Percentiles rank a stretch among this genome's conserved stretches.
These are phyloP conservation scores for Phaffomyces thermotolerans DNA, from an alignment of 805 yeast species.

Conservation along the genomic window DNA sequence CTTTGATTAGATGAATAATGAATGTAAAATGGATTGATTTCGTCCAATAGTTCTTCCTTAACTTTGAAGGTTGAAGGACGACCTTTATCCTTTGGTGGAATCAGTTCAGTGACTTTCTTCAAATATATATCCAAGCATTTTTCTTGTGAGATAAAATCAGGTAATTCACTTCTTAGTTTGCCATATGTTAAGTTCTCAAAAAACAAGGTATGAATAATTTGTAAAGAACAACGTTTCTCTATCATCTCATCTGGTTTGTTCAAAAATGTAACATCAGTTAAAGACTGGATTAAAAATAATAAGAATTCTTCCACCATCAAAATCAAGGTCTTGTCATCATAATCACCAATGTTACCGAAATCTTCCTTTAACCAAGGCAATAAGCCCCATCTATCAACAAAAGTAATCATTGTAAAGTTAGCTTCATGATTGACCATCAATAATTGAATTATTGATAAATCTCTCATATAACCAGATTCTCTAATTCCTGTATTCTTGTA, in stretches of 20 bases:
- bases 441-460: conserved; percentile 62
- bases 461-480: conserved; percentile 77
- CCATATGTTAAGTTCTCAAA: conserved; percentile 68
- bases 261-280: conserved; percentile 61
- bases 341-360: conserved; percentile 35
- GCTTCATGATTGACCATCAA: conserved; percentile 51
- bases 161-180: conserved; percentile 57
- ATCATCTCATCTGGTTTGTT: conserved; percentile 42
- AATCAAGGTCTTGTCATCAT: conserved; percentile 36
- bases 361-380: conserved; percentile 43
- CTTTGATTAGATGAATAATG: conserved; percentile 72
- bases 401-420: conserved; percentile 45
- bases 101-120: conserved; percentile 48
- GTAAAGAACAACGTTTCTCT: conserved; percentile 48
- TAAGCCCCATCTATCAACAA: conserved; percentile 67
- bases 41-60: conserved; percentile 44
- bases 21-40: conserved; percentile 76
- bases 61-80: conserved; percentile 63
- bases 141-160: conserved; percentile 69
- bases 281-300: conserved; percentile 54
- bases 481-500: conserved; percentile 73
- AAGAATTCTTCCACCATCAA: conserved; percentile 77
- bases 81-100: conserved; percentile 50
- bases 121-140: conserved; percentile 64
- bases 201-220: conserved; percentile 78